Evolutionary conservation across 2,329 filamentous ascomycete genomes (phyloP), one percentile per base, ranked within the genome.

Genomic region (Epichloe elymi): DNA sequence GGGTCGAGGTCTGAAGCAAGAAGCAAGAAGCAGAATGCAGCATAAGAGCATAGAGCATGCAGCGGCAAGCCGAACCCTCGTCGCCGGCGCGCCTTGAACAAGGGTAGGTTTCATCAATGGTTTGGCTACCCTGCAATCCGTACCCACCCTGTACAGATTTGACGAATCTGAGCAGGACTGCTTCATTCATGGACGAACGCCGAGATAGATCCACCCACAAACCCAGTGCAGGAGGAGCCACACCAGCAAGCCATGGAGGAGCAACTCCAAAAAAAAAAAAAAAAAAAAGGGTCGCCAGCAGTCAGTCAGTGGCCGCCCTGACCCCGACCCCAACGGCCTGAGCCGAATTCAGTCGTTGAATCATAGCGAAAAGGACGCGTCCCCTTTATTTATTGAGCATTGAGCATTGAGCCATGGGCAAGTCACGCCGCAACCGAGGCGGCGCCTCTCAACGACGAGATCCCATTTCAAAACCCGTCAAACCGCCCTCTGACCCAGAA

Each of bases 401-500:
- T 5, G 14, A 30, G 7, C n/a, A 20, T 6, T 4, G 12, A 46
- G 54, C 42, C 17, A 83, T 84, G 80, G 80, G 67, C 42, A 83
- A 83, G 65, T 76, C 78, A 30, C 72, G 79, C 39, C 72, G 75
- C 53, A 77, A 73, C 61, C 70, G 75, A 55, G 71, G 66, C 55
- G 74, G 71, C 56, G 67, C 67, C 37, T 65, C 66, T 46, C 69
- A 71, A 54, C 74, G 78, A 49, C 65, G 72, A 51, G 73, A 81
- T 60, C 79, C 79, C 53, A 71, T 80, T 48, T 66, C 72, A 51
- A 82, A 80, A 62, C 63, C 73, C 19, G 67, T 78, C 61, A 83
- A 83, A 60, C 76, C 76, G 19, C 80, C 78, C 4, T 68, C 79
- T 2, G 80, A 84, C 59, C 80, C 81, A 6, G 78, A 82, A 61